Conservation (phyloP, 768 basidiomycete species). For the Pulveroboletus sp. region DNA sequence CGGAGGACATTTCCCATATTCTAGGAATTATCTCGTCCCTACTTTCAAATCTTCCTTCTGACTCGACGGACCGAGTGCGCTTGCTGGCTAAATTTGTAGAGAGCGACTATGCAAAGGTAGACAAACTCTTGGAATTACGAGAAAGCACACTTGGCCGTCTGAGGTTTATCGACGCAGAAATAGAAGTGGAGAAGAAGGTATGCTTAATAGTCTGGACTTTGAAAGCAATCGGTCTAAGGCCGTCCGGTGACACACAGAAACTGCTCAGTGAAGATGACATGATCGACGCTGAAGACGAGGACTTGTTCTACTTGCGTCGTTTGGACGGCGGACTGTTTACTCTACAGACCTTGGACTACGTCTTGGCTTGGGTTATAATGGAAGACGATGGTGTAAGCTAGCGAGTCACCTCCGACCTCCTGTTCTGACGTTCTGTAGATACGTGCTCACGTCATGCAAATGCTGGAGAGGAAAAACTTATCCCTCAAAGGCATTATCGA, state of each 20-base stretch:
- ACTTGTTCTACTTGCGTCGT: slow-evolving; percentile 78
- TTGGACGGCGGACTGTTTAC: slow-evolving; percentile 86
- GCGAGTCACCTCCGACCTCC: neutral
- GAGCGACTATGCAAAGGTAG: slow-evolving; percentile 87
- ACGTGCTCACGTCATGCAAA: slow-evolving; percentile 64
- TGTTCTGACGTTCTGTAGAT: slow-evolving; percentile 47
- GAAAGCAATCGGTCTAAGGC: neutral
- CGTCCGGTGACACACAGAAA: slow-evolving; percentile 35
- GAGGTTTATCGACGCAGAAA: slow-evolving; percentile 55
- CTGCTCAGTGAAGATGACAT: slow-evolving; percentile 53
- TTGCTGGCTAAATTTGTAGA: slow-evolving; percentile 94
- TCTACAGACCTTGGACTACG: slow-evolving; percentile 89
- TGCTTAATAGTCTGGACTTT: slow-evolving; percentile 7
- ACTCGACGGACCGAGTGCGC: slow-evolving; percentile 73
- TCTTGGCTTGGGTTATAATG: slow-evolving; percentile 93
- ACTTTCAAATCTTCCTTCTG: slow-evolving; percentile 81
- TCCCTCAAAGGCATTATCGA: slow-evolving; percentile 65
- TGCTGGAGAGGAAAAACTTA: slow-evolving; percentile 71
- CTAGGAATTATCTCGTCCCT: slow-evolving; percentile 86
- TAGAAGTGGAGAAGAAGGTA: slow-evolving; percentile 67
- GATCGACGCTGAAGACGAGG: slow-evolving; percentile 57
- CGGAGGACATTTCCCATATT: slow-evolving; percentile 84
- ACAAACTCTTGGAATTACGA: slow-evolving; percentile 85
- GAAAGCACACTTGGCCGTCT: slow-evolving; percentile 64
- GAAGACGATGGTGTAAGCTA: slow-evolving; percentile 91